Conservation (phyloP, 371 early-diverging fungal species). For the Circinella umbellata region DNA sequence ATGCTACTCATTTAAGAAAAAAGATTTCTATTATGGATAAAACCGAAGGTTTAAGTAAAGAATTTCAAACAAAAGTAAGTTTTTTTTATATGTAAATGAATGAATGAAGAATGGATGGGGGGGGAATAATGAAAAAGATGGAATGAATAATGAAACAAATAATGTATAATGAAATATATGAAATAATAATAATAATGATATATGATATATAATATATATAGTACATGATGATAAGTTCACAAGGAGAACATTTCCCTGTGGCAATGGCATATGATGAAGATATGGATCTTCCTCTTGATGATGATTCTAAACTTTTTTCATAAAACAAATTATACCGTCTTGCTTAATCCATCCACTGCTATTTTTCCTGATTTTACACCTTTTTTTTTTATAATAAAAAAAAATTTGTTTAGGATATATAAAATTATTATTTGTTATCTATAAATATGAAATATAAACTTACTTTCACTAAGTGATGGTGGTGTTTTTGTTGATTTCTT, state of each 20-base stretch:
- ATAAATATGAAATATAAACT: constrained; percentile 8
- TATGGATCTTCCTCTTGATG: constrained; percentile 41
- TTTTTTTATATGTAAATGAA: neutral
- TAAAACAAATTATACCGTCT: neutral
- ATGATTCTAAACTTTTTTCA: constrained; percentile 24
- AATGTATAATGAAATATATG: neutral
- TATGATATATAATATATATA: constrained; percentile 23
- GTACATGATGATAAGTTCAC: constrained; percentile 42
- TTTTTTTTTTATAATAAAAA: constrained; percentile 10
- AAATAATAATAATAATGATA: neutral
- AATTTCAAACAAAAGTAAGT: constrained; percentile 57
- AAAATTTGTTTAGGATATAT: neutral
- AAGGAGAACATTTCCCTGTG: constrained; percentile 31
- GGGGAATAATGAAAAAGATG: too few species aligned
- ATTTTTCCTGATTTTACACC: constrained; percentile 40
- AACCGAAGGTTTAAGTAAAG: constrained; percentile 51
- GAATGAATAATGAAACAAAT: neutral
- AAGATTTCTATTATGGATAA: constrained; percentile 51
- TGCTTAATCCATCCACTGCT: constrained; percentile 38
- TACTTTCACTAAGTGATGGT: constrained; percentile 46
- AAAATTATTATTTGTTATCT: too few species aligned
- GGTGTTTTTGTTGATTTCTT: constrained; percentile 20
- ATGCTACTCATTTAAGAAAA: constrained; percentile 43
- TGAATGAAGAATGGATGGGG: neutral
- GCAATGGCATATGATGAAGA: constrained; percentile 41